Conservation (phyloP, 768 basidiomycete species). For the Boletus vermiculosoides region DNA sequence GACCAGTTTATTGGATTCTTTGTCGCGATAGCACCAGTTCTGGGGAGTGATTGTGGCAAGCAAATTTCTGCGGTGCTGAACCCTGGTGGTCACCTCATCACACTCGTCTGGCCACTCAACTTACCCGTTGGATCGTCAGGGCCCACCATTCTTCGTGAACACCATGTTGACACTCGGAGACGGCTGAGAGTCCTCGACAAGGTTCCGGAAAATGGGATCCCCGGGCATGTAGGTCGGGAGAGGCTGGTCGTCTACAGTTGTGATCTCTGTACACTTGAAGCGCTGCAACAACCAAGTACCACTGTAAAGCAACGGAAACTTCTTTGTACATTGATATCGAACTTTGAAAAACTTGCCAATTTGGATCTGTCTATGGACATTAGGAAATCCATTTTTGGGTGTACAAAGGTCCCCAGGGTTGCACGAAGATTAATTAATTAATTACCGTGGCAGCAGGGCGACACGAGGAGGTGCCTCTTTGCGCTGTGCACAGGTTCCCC, state of each 20-base stretch:
- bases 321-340: background rate
- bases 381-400: background rate
- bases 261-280: background rate
- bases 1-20: slow-evolving; percentile 41
- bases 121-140: slow-evolving; percentile 31
- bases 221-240: slow-evolving; percentile 46
- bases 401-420: background rate
- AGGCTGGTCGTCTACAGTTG: slow-evolving; percentile 43
- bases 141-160: slow-evolving; percentile 49
- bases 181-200: slow-evolving; percentile 48
- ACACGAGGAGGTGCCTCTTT: background rate
- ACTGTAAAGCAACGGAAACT: background rate
- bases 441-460: background rate
- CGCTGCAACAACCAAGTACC: too few relatives aligned
- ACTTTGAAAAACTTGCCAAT: background rate
- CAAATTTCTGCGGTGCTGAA: slow-evolving; percentile 57
- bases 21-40: slow-evolving; percentile 60
- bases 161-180: slow-evolving; percentile 52
- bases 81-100: slow-evolving; percentile 62
- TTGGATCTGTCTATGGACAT: background rate
- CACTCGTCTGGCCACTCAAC: slow-evolving; percentile 57
- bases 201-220: slow-evolving; percentile 45
- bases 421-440: too few relatives aligned
- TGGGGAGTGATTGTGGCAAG: slow-evolving; percentile 53
- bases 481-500: background rate